Base-by-base conservation (phyloP, 2,329 filamentous ascomycete genomes). In the Thermothelomyces thermophilus region DNA sequence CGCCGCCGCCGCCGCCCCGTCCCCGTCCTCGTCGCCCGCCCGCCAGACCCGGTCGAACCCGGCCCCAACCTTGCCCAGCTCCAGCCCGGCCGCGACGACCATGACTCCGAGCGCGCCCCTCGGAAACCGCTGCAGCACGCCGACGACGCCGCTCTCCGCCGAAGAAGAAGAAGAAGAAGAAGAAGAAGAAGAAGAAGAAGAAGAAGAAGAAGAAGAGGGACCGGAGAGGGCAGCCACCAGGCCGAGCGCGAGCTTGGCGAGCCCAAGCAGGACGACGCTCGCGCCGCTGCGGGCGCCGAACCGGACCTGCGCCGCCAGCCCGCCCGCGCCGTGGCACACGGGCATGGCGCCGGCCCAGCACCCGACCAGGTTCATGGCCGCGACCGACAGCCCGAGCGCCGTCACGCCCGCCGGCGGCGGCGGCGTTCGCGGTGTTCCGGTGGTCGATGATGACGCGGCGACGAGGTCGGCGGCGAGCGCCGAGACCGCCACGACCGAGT, bases 341-440 rank as follows among this genome's bases (percentile, higher is more conserved):
- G 91, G 93, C 93, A 96, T 97, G 5, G 86, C 86, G 41, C 90
- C 90, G 61, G 95, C 94, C 87, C 88, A 95, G 61, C 87, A 90
- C 14, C 86, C 86, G 1, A 86, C 66, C 3, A 96, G 71, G 64
- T 97, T 97, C 80, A 95, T 94, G 2, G 74, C 61, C 0, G 84
- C 83, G 3, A 97, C 87, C 48, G 88, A 95, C 52, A 90, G 65
- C 1, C 90, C 91, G 26, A 97, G 74, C 0, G 82, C 75, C 0
- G 88, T 91, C 5, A 24, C 33, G 9, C 37, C 4, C 3, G 44
- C 35, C 13, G 28, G 16, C n/a, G 46, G n/a, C n/a, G n/a, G n/a
- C n/a, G n/a, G n/a, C n/a, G n/a, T n/a, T n/a, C n/a, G n/a, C n/a
- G n/a, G n/a, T n/a, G n/a, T n/a, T n/a, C n/a, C n/a, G n/a, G n/a